Evolutionary conservation across 441 rosid species (phyloP), one percentile per base, ranked within the genome.

Genomic region (Omphalea diandra): DNA sequence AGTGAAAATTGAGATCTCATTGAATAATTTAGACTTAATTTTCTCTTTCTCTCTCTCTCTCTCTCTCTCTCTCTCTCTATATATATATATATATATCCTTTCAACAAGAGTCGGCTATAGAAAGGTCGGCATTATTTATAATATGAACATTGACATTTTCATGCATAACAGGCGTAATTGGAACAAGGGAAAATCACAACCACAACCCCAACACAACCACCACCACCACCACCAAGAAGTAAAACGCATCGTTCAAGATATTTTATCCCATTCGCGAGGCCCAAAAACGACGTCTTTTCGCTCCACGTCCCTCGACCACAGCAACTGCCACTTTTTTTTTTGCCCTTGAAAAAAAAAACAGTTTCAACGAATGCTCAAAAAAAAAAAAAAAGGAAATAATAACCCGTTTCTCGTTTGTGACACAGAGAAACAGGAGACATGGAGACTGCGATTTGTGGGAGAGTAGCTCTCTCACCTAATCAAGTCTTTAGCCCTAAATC

Each of bases 371-470:
- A 12, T 5, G 0, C 5, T 50, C 0, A 0, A 15, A 17, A 10
- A 10, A 52, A 22, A 61, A 49, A 24, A 8, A n/a, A 27, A 27
- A 55, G 26, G 8, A 10, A 29, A 55, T 4, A 55, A 55, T 55
- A 26, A 5, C 2, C 36, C 58, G 61, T 38, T 62, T 38, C 56
- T 50, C 26, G 47, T 24, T 18, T 68, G 49, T 24, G 26, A 44
- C 0, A 44, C 11, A 31, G 31, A n/a, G n/a, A n/a, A n/a, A n/a
- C n/a, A n/a, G n/a, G 61, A 68, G 73, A 70, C 14, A 93, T 90
- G 98, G 98, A 87, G 81, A 88, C 83, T 77, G 86, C 90, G 74
- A 85, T 93, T 49, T 83, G 85, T 81, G 93, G 97, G 89, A 89
- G 93, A 73, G 73, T 91, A 67, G 72, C 94, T 82, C 91, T 88